Base-by-base conservation (phyloP, 75 land plant genomes). In the Picea glauca region DNA sequence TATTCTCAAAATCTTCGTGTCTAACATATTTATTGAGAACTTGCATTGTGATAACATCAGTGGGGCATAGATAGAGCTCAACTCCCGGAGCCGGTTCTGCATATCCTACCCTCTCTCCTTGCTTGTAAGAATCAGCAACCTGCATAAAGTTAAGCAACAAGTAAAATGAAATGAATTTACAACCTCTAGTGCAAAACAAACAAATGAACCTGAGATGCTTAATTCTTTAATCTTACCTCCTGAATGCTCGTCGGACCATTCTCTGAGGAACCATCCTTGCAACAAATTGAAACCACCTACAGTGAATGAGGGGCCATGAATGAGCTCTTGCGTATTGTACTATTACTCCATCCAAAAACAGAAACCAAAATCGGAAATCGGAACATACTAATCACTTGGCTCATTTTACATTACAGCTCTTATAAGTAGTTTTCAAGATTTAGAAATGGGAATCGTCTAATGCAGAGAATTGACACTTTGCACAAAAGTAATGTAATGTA, bases 21-120 rank as follows among this genome's bases (percentile, higher is more conserved):
- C 83, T 64, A 23, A 91, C 75, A 58, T 86, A 84, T 81, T 86
- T 88, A 57, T 57, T 58, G 18, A 98, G 81, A 80, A 91, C 80
- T 62, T 89, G 88, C 57, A 80, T 40, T 20, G 85, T 87, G 57
- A 38, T 83, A 14, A 72, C 38, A 38, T 91, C 86, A 5, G 90
- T 85, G 2, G 99, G 96, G 32, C 95, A 91, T 57, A 98, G 74
- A 63, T 98, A 98, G 2, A 98, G 80, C 81, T 98, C 99, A 43
- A 88, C 84, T 1, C 98, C 99, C 14, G 93, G 79, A 63, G 81
- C 87, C 30, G 99, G 98, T 77, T 98, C 98, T 14, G 93, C 94
- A 86, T 82, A 89, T 14, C 99, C 99, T 23, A 95, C 87, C 64
- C 99, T 85, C 32, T 87, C 93, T 61, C 94, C 98, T 70, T 83